Base-by-base conservation (phyloP, 208 protist genomes). In the Trypanosoma melophagium region DNA sequence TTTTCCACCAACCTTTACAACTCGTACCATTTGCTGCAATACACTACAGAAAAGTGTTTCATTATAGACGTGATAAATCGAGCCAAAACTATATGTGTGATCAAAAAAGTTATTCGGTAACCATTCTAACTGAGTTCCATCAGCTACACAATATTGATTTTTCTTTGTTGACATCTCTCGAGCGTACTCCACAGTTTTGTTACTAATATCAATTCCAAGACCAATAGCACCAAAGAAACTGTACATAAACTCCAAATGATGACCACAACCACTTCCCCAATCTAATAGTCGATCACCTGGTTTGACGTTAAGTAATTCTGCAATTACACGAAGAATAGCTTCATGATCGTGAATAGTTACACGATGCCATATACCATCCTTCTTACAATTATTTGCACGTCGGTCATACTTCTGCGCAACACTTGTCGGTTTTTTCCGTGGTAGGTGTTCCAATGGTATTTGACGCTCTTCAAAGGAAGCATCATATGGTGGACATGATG, bases 1-100 rank as follows among this genome's bases (percentile, higher is more conserved):
- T 38, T 55, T 58, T 12, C 74, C 74, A 47, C 68, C 74, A 24
- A 31, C 7, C 51, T 70, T 74, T 31, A 79, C 69, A 16, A 79
- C 60, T 8, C 69, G 74, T 42, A 71, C 42, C 59, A 79, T 59
- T 9, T 69, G 59, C 22, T 64, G 67, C 21, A 79, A 45, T 10
- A 76, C 74, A 28, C 56, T 52, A 50, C 68, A 79, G 45, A 79
- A 79, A 19, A 71, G 49, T 19, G 74, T 71, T 16, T 49, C 12
- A 35, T 79, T 79, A 40, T 76, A 79, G 16, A 76, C 74, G 14
- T 76, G 74, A 53, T 79, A 79, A 22, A 76, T 66, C 16, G 59
- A 75, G 8, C 74, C 74, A 57, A 79, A 76, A 25, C 52, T 66
- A 44, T 60, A 69, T 41, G 69, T 60, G 40, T 75, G 59, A 69